Conservation (phyloP, 345 rosid species). For the Gossypium raimondii region DNA sequence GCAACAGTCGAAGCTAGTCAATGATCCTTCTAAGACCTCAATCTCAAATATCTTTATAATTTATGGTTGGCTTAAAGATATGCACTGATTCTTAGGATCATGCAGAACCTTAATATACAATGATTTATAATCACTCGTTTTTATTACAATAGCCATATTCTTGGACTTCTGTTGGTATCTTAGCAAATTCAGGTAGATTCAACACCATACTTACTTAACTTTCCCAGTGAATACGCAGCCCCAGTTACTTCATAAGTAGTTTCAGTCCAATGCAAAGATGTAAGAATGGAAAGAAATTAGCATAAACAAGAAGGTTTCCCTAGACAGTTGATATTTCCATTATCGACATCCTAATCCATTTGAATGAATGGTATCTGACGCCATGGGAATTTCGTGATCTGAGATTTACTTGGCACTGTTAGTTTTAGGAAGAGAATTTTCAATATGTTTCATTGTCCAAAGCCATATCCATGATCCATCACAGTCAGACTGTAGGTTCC, state of each 20-base stretch:
- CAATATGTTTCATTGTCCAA: background rate
- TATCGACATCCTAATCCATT: no score
- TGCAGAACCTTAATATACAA: background rate
- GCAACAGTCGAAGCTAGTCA: constrained; percentile 18
- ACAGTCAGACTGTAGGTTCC: background rate
- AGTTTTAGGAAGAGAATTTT: background rate
- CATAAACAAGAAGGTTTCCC: no score
- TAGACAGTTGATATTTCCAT: no score
- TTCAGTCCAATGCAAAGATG: no score
- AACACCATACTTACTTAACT: background rate
- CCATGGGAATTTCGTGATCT: background rate
- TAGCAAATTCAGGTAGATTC: background rate
- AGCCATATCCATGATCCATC: background rate
- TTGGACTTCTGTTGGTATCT: background rate
- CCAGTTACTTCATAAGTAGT: no score
- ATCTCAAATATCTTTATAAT: background rate
- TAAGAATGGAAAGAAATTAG: no score
- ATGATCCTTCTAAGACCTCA: background rate
- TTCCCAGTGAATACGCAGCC: no score
- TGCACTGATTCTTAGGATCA: background rate
- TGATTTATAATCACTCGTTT: background rate
- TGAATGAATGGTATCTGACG: no score
- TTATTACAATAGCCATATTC: background rate
- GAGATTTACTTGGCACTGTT: background rate
- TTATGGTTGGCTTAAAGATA: background rate